These are phyloP conservation scores for Escovopsis sp. DNA, from an alignment of 2,329 filamentous ascomycete species.

Conservation along the genomic window DNA sequence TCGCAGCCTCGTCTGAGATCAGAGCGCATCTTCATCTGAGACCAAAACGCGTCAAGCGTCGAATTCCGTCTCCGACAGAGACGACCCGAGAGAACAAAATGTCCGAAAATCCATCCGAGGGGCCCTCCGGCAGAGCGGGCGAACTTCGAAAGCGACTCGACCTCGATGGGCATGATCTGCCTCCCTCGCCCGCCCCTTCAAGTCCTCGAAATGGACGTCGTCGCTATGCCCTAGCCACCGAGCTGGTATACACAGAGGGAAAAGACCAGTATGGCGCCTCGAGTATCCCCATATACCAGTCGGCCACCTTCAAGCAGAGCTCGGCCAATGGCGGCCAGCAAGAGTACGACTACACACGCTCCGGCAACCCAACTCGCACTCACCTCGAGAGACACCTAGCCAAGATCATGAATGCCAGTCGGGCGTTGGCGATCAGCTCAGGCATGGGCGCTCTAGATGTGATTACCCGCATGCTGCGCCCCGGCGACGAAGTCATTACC, in stretches of 20 bases:
- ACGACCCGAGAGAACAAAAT: constrained; percentile 8
- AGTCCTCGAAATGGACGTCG: constrained; percentile 68
- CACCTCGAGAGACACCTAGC: constrained; percentile 93
- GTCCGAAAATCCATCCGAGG: constrained; percentile 15
- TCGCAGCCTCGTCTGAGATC: too few species aligned
- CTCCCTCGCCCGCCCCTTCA: constrained; percentile 84
- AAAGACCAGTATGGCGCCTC: constrained; percentile 96
- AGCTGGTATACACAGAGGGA: constrained; percentile 89
- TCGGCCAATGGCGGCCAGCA: constrained; percentile 61
- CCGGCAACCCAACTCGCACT: constrained; percentile 89
- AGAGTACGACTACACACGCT: constrained; percentile 97
- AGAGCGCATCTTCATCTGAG: too few species aligned
- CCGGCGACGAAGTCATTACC: constrained; percentile 92
- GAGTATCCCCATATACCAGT: constrained; percentile 96
- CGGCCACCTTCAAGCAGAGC: constrained; percentile 92
- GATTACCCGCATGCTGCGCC: constrained; percentile 76
- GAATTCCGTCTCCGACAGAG: not conserved
- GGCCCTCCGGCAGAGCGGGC: constrained; percentile 10
- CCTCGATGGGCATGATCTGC: constrained; percentile 69
- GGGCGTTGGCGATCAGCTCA: constrained; percentile 83
- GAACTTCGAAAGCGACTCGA: constrained; percentile 48
- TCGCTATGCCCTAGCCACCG: constrained; percentile 86
- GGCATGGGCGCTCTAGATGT: constrained; percentile 97
- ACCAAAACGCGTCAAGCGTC: not conserved
- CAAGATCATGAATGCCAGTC: constrained; percentile 95